Evolutionary conservation across 1,284 basidiomycete genomes (phyloP), one percentile per base, ranked within the genome.

Genomic region (Sanghuangporus baumii): DNA sequence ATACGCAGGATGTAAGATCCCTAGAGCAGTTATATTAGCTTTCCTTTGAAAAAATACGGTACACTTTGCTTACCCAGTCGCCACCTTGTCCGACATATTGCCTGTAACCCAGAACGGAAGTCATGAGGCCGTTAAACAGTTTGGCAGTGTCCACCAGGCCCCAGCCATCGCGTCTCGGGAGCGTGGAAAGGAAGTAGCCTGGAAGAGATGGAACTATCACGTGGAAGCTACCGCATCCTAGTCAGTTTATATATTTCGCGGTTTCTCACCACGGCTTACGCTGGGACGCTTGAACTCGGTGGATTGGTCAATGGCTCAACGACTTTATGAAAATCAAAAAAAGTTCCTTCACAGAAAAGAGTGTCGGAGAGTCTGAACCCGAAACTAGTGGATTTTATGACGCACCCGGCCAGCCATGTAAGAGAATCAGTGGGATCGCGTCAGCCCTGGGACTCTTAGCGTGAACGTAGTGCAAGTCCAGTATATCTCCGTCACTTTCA

Each of bases 321-420:
- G 16, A 71, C 69, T 51, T 69, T 71, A 60, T 71, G 67, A 43
- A 71, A 71, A 58, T 71, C 69, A 57, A 64, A 69, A 61, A 71
- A 69, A 4, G 66, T 69, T 18, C 69, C 69, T 65, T 56, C 41
- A 38, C 34, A 50, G 12, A 16, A 8, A 16, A 40, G 20, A 55
- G 18, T 38, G 18, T 14, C 5, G 50, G 1, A 26, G 26, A 34
- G 23, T 34, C 23, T 11, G 26, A 51, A 8, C 54, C 31, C 16
- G 26, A 26, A n/a, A 16, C 18, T 31, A n/a, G 18, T 16, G 18
- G 34, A 12, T 31, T 48, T 34, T 5, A 20, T 16, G n/a, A 58
- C 57, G 9, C 50, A 68, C 67, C 66, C n/a, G 68, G 68, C 69
- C 69, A 71, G 12, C 69, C 69, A 55, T 71, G 69, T 2, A 69